Conservation (phyloP, 352 stramenopile genomes). For the Phytopythium delawarense region DNA sequence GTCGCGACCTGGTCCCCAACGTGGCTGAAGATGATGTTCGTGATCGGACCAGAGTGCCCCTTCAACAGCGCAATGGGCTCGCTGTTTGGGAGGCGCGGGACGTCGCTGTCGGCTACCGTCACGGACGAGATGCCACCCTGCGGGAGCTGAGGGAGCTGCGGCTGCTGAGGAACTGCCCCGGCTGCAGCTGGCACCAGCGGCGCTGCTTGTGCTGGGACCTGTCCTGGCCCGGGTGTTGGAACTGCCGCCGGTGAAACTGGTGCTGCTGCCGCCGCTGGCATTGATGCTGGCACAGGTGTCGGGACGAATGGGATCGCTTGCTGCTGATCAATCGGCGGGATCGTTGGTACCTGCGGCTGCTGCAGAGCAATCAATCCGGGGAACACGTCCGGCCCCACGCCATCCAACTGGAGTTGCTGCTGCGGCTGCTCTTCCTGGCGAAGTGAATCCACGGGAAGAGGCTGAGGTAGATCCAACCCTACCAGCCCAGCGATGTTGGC, state of each 20-base stretch:
- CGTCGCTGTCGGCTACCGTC: constrained; percentile 41
- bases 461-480: background rate
- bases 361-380: background rate
- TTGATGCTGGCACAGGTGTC: background rate
- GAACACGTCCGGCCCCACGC: background rate
- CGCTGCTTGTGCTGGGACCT: background rate
- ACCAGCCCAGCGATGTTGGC: background rate
- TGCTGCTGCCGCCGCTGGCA: background rate
- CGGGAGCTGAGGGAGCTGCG: constrained; percentile 47
- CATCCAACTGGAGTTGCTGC: background rate
- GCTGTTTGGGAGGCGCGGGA: constrained; percentile 34
- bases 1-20: constrained; percentile 90
- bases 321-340: background rate
- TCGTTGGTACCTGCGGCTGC: background rate
- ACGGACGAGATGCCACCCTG: constrained; percentile 35
- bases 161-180: constrained; percentile 17
- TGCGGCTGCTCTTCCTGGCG: background rate
- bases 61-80: constrained; percentile 65
- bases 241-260: background rate
- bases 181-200: constrained; percentile 2
- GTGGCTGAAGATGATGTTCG: constrained; percentile 92
- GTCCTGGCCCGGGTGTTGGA: background rate
- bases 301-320: background rate
- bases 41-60: constrained; percentile 91
- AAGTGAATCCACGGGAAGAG: background rate